Conservation (phyloP, 2,329 filamentous ascomycete species). For the Pseudodiploospora longispora region DNA sequence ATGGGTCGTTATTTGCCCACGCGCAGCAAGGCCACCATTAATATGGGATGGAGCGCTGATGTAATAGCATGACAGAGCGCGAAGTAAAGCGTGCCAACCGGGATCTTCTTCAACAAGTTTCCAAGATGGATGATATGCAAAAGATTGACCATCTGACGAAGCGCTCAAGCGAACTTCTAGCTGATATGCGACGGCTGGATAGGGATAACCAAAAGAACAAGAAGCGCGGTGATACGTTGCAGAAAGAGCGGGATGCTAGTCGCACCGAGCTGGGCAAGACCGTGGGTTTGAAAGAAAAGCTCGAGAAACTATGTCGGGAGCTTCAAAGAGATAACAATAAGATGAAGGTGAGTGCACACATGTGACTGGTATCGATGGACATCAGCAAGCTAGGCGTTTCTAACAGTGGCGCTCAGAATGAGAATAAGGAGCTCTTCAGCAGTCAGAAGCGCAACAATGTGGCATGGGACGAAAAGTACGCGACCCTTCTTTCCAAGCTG, state of each 20-base stretch:
- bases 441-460: constrained; percentile 74
- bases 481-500: constrained; percentile 71
- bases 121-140: constrained; percentile 84
- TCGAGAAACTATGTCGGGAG: constrained; percentile 92
- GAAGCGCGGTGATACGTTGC: constrained; percentile 84
- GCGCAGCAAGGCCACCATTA: background rate
- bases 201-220: constrained; percentile 93
- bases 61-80: constrained; percentile 51
- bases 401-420: constrained; percentile 50
- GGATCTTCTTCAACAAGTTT: constrained; percentile 79
- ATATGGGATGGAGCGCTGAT: constrained; percentile 1
- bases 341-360: constrained; percentile 61
- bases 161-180: constrained; percentile 82
- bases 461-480: constrained; percentile 78
- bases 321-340: constrained; percentile 97
- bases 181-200: constrained; percentile 92
- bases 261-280: constrained; percentile 86
- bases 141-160: constrained; percentile 87
- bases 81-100: constrained; percentile 92
- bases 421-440: constrained; percentile 86
- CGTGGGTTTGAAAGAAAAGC: constrained; percentile 83
- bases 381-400: constrained; percentile 4
- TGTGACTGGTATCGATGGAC: background rate
- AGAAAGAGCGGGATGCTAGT: constrained; percentile 92
- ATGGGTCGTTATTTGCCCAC: background rate